Evolutionary conservation across 768 basidiomycete species (phyloP).

Genomic region (Lactarius tabidus): DNA sequence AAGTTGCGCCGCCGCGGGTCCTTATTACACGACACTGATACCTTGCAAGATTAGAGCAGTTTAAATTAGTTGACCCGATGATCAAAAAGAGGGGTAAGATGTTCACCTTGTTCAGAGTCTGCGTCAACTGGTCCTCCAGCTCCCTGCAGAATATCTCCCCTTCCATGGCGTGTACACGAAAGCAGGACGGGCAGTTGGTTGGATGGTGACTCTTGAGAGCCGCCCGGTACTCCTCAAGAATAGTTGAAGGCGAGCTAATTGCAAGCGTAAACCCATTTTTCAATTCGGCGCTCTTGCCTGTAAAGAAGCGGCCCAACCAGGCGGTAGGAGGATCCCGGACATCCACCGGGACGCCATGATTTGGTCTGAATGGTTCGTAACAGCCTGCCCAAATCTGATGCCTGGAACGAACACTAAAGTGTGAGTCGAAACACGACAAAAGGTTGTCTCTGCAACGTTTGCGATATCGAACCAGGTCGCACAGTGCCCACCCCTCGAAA

Average conservation of each 20-base stretch:
- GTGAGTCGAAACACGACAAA: background rate
- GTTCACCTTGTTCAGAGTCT: background rate
- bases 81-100: background rate
- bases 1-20: background rate
- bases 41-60: background rate
- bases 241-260: background rate
- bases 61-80: background rate
- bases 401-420: background rate
- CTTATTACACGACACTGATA: background rate
- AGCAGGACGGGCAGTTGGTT: background rate
- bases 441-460: background rate
- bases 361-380: background rate
- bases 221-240: background rate
- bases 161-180: background rate
- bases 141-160: background rate
- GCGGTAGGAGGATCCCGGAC: background rate
- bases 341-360: too few species aligned
- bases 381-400: background rate
- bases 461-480: background rate
- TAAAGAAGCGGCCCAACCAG: conserved; percentile 1
- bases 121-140: background rate
- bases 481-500: background rate
- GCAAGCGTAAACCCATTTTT: background rate
- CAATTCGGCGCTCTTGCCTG: background rate
- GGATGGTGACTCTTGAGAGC: conserved; percentile 2